Evolutionary conservation across 2,329 filamentous ascomycete species (phyloP).

Genomic region (Didymella arachidicola): DNA sequence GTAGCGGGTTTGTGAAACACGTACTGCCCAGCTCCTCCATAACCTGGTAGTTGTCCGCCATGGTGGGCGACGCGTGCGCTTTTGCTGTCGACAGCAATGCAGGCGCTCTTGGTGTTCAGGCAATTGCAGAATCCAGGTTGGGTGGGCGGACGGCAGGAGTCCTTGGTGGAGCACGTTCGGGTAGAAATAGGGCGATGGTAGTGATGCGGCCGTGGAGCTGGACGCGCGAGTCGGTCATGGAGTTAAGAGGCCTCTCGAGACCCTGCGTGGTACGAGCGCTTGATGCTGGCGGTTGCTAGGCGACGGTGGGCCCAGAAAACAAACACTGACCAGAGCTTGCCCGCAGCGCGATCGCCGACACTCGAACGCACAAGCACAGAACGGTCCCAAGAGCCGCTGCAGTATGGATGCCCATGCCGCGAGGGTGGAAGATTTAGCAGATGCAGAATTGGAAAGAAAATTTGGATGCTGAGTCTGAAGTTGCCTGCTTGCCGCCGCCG

Average conservation of each 20-base stretch:
- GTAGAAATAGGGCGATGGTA: slow-evolving; percentile 42
- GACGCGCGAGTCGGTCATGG: slow-evolving; percentile 1
- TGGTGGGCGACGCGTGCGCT: slow-evolving; percentile 51
- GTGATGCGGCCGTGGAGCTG: slow-evolving; percentile 23
- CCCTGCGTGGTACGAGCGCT: slow-evolving; percentile 2
- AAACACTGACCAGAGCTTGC: slow-evolving; percentile 29
- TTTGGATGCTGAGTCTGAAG: background rate
- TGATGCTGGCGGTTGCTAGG: slow-evolving; percentile 26
- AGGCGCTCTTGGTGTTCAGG: slow-evolving; percentile 25
- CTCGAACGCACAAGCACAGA: slow-evolving; percentile 12
- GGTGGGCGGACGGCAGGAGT: slow-evolving; percentile 32
- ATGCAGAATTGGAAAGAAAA: background rate
- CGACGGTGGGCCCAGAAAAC: slow-evolving; percentile 41
- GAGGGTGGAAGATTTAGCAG: background rate
- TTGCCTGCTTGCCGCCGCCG: background rate
- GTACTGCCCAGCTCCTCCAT: slow-evolving; percentile 94
- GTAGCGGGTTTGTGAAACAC: slow-evolving; percentile 43
- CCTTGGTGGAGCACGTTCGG: slow-evolving; percentile 28
- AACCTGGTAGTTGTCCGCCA: slow-evolving; percentile 90
- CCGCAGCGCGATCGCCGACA: slow-evolving; percentile 22
- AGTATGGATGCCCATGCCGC: slow-evolving; percentile 5
- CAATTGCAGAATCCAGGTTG: slow-evolving; percentile 32
- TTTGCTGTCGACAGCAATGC: slow-evolving; percentile 28
- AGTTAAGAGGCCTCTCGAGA: background rate
- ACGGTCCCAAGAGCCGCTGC: background rate